A percentile compares a stretch with the other conserved stretches of the same genome.
These are phyloP conservation scores for Euphrasia arctica DNA, from an alignment of 305 asterid species.

Conservation along the genomic window DNA sequence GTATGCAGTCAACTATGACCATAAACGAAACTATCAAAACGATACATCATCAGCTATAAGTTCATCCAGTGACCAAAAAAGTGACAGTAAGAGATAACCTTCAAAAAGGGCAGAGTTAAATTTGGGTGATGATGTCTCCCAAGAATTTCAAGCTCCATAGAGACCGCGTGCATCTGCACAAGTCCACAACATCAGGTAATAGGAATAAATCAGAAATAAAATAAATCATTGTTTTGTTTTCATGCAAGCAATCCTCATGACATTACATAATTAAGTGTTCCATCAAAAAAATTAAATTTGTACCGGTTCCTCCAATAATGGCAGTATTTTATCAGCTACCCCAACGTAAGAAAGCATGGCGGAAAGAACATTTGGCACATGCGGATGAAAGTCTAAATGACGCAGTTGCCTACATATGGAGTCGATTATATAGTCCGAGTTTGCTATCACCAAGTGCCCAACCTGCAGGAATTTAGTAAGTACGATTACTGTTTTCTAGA, in stretches of 20 bases:
- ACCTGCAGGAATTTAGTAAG: conserved; percentile 57
- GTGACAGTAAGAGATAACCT: conserved; percentile 45
- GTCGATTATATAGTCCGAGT: conserved; percentile 90
- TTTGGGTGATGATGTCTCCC: conserved; percentile 90
- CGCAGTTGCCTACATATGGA: conserved; percentile 91
- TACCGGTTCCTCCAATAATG: conserved; percentile 97
- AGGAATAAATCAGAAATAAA: conserved; percentile 11
- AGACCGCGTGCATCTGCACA: conserved; percentile 87
- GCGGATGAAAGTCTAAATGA: conserved; percentile 88
- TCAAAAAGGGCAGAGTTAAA: conserved; percentile 83
- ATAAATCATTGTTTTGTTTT: background rate
- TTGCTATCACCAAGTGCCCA: conserved; percentile 83
- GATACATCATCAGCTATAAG: too few relatives aligned
- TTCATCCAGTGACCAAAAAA: conserved; percentile 1
- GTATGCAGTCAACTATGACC: conserved; percentile 6
- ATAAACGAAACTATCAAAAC: conserved; percentile 7
- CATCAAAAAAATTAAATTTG: conserved; percentile 27
- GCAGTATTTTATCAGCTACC: conserved; percentile 82
- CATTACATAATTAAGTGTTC: background rate
- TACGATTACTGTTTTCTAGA: conserved; percentile 19
- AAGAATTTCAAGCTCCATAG: conserved; percentile 91
- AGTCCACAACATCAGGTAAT: conserved; percentile 29
- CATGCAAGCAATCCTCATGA: background rate
- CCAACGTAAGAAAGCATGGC: conserved; percentile 91
- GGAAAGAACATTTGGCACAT: conserved; percentile 86